Percentiles rank a stretch among this genome's conserved stretches.
phyloP scores from a whole-genome alignment of 2,329 filamentous ascomycete genomes.

The Lachnum nothofagi region DNA sequence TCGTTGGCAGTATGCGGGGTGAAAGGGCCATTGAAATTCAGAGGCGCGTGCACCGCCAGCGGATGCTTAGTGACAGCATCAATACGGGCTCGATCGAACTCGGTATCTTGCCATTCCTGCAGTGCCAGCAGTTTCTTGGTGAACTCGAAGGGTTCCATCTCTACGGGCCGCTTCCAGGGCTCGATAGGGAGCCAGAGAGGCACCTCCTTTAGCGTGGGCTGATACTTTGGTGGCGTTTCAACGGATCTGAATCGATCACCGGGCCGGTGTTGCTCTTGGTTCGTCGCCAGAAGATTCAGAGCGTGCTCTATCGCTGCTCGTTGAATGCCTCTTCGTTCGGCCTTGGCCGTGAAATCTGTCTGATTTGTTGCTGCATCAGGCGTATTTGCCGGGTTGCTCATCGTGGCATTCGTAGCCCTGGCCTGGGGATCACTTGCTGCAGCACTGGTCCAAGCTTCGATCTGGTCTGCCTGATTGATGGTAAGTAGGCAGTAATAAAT shows the following conservation, averaged over 20 bases:
- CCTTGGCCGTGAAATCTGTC: slow-evolving; percentile 24
- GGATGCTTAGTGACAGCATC: neutral
- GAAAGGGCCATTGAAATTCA: slow-evolving; percentile 25
- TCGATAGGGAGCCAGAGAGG: slow-evolving; percentile 24
- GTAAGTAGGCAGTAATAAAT: neutral
- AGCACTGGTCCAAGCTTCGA: neutral
- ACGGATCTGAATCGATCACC: slow-evolving; percentile 24
- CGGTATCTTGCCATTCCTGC: slow-evolving; percentile 19
- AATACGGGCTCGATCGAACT: slow-evolving; percentile 14
- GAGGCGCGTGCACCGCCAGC: slow-evolving; percentile 12
- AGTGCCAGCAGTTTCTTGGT: slow-evolving; percentile 23
- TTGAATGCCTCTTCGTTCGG: slow-evolving; percentile 27
- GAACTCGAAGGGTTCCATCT: slow-evolving; percentile 24
- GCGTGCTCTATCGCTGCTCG: slow-evolving; percentile 27
- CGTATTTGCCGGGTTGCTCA: too few relatives aligned
- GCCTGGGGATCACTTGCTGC: neutral
- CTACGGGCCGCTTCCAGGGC: slow-evolving; percentile 22
- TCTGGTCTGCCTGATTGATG: neutral
- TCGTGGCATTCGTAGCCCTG: neutral
- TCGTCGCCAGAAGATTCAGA: slow-evolving; percentile 26
- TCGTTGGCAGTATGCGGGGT: slow-evolving; percentile 7
- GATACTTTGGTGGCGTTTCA: slow-evolving; percentile 12
- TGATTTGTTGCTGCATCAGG: too few relatives aligned
- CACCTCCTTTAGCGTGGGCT: slow-evolving; percentile 15
- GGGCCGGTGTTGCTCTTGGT: slow-evolving; percentile 29